Base-by-base conservation (phyloP, 176 grass and related monocot species). In the Aegilops speltoides region DNA sequence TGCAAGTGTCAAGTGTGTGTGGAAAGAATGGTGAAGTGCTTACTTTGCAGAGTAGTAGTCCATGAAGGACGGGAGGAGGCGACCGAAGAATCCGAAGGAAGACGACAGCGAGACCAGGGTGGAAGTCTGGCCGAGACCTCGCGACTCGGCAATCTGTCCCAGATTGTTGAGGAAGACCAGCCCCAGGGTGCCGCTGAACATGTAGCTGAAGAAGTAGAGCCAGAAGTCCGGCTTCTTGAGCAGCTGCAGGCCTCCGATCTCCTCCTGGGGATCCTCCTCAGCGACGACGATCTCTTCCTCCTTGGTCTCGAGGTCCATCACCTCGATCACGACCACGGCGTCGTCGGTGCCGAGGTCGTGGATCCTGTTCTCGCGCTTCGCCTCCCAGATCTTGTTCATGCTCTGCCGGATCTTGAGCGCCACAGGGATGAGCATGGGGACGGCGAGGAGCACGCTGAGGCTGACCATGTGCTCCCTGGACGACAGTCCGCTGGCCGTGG, bases 41-140 rank as follows among this genome's bases (percentile, higher is more conserved):
- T 94, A 99, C 97, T 91, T 99, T 16, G 88, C 73, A 9, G 89
- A 91, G 77, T 91, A 97, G 85, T 99, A 97, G 88, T 99, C 97
- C 80, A 96, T 12, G 88, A 99, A 86, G 69, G 94, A 90, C 6
- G 97, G 97, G 29, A 97, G 41, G 14, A 99, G 85, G 52, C 97
- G 94, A 13, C 97, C 97, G 86, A 99, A 99, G 94, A 99, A 99
- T 34, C 97, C 94, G 82, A 99, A 99, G 17, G 97, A 99, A 9
- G 97, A 99, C 48, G 92, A 99, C 64, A 99, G 77, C 6, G 97
- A 99, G 82, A 99, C 97, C 24, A 99, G 85, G 3, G 92, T 94
- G 9, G 97, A 90, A 82, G 83, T 97, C 72, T 87, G 23, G 1
- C 15, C 84, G 56, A 94, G 74, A 56, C 89, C 89, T 62, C 97